These are phyloP conservation scores for Jatropha multifida DNA, from an alignment of 441 rosid genomes.

Conservation along the genomic window DNA sequence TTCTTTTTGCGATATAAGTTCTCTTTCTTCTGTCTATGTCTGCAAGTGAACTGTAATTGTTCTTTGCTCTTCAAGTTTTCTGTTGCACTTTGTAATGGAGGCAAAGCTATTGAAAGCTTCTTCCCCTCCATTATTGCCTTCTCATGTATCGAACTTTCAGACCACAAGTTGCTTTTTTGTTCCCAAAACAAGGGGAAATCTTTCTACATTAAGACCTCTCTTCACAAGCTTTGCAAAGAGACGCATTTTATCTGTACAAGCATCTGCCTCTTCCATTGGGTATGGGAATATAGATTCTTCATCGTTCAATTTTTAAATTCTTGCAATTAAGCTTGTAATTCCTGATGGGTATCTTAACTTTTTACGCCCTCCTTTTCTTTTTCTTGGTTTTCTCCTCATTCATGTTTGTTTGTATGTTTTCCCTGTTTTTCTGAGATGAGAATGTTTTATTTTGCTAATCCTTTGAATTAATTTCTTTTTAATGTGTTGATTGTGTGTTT, in stretches of 20 bases:
- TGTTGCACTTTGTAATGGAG: conserved; percentile 43
- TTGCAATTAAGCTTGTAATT: not conserved
- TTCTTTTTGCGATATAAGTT: not conserved
- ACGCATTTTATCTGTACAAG: conserved; percentile 34
- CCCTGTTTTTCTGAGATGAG: not conserved
- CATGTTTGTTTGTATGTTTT: not conserved
- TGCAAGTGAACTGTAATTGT: not conserved
- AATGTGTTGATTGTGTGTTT: not conserved
- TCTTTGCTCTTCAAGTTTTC: not conserved
- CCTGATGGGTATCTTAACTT: conserved; percentile 13
- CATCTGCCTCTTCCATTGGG: conserved; percentile 50
- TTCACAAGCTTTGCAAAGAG: conserved; percentile 34
- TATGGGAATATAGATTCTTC: conserved; percentile 23
- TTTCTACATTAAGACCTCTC: conserved; percentile 16
- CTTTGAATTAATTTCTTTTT: too few species aligned
- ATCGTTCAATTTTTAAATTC: conserved; percentile 2
- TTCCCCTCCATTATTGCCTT: conserved; percentile 27
- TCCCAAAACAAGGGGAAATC: conserved; percentile 18
- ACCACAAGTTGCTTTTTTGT: conserved; percentile 25
- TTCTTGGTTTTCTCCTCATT: not conserved
- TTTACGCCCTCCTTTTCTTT: not conserved
- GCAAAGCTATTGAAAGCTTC: conserved; percentile 43
- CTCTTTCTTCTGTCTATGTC: not conserved
- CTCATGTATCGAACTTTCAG: conserved; percentile 19
- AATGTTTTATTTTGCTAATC: not conserved